phyloP scores from a whole-genome alignment of 768 basidiomycete species.

The Mycena maculata region DNA sequence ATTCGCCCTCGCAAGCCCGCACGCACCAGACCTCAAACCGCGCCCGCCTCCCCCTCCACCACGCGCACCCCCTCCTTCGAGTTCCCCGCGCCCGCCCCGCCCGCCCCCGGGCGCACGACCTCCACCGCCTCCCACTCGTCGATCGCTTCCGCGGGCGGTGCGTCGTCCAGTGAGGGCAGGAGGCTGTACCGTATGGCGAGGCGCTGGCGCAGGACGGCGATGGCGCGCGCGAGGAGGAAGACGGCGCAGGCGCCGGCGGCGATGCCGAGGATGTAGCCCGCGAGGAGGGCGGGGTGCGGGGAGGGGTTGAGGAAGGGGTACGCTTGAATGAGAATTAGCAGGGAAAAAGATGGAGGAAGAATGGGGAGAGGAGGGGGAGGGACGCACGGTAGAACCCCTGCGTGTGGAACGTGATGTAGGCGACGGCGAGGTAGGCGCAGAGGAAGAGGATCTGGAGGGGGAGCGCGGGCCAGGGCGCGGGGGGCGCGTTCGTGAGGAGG shows the following conservation, averaged over 20 bases:
- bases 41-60: too few species aligned
- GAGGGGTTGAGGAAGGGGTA: conserved; percentile 74
- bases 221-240: conserved; percentile 60
- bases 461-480: conserved; percentile 65
- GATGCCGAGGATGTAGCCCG: conserved; percentile 74
- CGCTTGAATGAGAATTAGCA: conserved; percentile 49
- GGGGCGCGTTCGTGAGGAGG: conserved; percentile 61
- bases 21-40: too few species aligned
- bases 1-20: too few species aligned
- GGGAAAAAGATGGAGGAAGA: neutral
- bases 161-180: neutral
- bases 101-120: conserved; percentile 42
- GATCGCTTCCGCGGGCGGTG: conserved; percentile 31
- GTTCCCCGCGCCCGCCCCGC: too few species aligned
- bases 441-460: conserved; percentile 61
- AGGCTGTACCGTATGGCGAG: conserved; percentile 34
- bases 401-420: conserved; percentile 71
- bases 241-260: conserved; percentile 61
- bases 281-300: conserved; percentile 55
- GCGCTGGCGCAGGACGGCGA: conserved; percentile 53
- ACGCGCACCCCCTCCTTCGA: too few species aligned
- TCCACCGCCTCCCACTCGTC: conserved; percentile 63
- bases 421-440: conserved; percentile 69
- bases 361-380: neutral
- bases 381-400: conserved; percentile 75